Conservation (phyloP, 1,284 basidiomycete species). For the Butyriboletus appendiculatus region DNA sequence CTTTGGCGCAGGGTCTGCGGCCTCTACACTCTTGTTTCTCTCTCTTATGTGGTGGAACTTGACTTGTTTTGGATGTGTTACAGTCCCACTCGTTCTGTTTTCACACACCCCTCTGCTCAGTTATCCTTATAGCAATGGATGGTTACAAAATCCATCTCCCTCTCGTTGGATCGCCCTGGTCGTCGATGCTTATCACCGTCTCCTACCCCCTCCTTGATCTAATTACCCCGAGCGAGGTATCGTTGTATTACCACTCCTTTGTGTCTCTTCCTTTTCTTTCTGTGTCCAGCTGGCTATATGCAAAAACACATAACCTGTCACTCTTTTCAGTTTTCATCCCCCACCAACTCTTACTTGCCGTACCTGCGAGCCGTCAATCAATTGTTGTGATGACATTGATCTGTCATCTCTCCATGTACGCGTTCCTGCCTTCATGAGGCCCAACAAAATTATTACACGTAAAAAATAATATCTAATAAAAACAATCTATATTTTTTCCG, state of each 20-base stretch:
- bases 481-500: not conserved
- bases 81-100: conserved; percentile 5
- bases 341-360: not conserved
- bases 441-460: not conserved
- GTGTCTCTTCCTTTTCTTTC: conserved; percentile 4
- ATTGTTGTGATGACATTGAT: conserved; percentile 1
- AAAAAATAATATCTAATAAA: conserved; percentile 6
- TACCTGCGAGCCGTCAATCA: not conserved
- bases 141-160: conserved; percentile 7
- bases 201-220: conserved; percentile 11
- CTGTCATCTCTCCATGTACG: not conserved
- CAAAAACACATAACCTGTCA: conserved; percentile 14
- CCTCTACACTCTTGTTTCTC: conserved; percentile 6
- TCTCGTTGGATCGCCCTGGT: not conserved
- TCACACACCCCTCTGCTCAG: conserved; percentile 5
- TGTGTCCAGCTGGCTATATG: conserved; percentile 14
- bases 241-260: conserved; percentile 32
- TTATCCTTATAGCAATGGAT: conserved; percentile 16
- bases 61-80: conserved; percentile 16
- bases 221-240: conserved; percentile 21
- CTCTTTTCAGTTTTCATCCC: conserved; percentile 6
- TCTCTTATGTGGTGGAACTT: conserved; percentile 7
- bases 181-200: conserved; percentile 1
- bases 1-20: conserved; percentile 11
- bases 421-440: not conserved